Evolutionary conservation across 371 early-diverging fungal genomes (phyloP).

Genomic region (Haplosporangium sp.): DNA sequence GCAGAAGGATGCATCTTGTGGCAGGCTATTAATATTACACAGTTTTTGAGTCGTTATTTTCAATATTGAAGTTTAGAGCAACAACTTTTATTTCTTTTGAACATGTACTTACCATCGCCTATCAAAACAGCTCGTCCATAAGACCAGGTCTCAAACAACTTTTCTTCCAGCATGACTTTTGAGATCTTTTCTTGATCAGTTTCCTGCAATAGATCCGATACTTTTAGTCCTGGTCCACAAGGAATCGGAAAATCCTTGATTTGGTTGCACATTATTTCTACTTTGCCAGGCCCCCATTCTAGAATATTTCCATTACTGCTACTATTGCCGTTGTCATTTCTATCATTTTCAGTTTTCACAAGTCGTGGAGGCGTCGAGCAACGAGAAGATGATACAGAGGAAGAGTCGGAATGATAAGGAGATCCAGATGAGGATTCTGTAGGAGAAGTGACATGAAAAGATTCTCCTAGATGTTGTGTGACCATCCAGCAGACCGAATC

Average conservation of each 20-base stretch:
- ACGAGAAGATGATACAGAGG: constrained; percentile 6
- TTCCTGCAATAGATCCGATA: constrained; percentile 22
- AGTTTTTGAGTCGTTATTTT: too few species aligned
- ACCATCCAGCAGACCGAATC: constrained; percentile 46
- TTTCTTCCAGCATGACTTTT: constrained; percentile 40
- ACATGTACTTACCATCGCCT: constrained; percentile 19
- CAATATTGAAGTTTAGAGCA: background rate
- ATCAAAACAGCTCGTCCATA: constrained; percentile 29
- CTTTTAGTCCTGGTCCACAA: constrained; percentile 21
- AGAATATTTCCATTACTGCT: background rate
- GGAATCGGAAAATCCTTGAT: constrained; percentile 33
- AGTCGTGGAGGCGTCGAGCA: background rate
- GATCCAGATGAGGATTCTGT: background rate
- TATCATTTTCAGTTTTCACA: too few species aligned
- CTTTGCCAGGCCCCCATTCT: constrained; percentile 24
- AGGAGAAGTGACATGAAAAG: constrained; percentile 2
- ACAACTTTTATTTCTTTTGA: background rate
- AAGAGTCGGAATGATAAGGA: background rate
- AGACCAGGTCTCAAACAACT: constrained; percentile 40
- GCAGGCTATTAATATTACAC: constrained; percentile 4
- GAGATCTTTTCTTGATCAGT: constrained; percentile 25
- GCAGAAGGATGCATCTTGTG: constrained; percentile 25
- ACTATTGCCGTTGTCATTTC: background rate
- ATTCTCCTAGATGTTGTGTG: constrained; percentile 22
- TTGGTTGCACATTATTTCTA: constrained; percentile 27